phyloP scores from a whole-genome alignment of 257 asterid genomes.

The Pogostemon cablin region DNA sequence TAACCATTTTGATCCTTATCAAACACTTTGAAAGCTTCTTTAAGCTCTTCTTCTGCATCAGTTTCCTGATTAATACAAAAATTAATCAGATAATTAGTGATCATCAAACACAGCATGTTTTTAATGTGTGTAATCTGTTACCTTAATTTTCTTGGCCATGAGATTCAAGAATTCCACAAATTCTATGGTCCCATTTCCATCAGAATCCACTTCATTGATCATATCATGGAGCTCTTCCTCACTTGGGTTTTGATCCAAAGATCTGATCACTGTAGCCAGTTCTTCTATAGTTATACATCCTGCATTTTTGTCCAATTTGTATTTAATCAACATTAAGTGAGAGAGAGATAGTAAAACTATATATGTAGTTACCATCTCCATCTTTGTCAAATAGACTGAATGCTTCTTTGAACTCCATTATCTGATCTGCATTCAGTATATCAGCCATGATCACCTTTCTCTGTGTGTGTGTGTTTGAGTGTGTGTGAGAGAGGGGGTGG shows the following conservation, averaged over 20 bases:
- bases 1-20: slow-evolving; percentile 55
- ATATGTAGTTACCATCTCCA: slow-evolving; percentile 43
- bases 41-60: slow-evolving; percentile 54
- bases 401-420: slow-evolving; percentile 46
- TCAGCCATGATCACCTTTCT: slow-evolving; percentile 34
- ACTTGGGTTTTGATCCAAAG: slow-evolving; percentile 47
- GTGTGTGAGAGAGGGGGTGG: slow-evolving; percentile 29
- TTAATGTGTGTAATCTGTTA: too few relatives aligned
- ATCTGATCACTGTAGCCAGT: slow-evolving; percentile 46
- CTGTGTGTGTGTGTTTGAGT: not conserved
- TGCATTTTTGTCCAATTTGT: slow-evolving; percentile 27
- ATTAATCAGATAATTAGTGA: not conserved
- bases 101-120: too few relatives aligned
- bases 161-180: slow-evolving; percentile 51
- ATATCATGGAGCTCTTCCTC: slow-evolving; percentile 54
- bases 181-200: slow-evolving; percentile 54
- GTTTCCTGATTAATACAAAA: slow-evolving; percentile 33
- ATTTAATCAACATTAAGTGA: too few relatives aligned
- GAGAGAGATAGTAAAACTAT: not conserved
- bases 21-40: slow-evolving; percentile 54
- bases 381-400: slow-evolving; percentile 50
- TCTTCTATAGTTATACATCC: slow-evolving; percentile 53
- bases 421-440: slow-evolving; percentile 38
- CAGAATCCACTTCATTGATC: slow-evolving; percentile 52
- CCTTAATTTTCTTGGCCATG: slow-evolving; percentile 60